A percentile compares a stretch with the other conserved stretches of the same genome.
Conservation (phyloP, 2,329 filamentous ascomycete species). For the Cercospora sp. region DNA sequence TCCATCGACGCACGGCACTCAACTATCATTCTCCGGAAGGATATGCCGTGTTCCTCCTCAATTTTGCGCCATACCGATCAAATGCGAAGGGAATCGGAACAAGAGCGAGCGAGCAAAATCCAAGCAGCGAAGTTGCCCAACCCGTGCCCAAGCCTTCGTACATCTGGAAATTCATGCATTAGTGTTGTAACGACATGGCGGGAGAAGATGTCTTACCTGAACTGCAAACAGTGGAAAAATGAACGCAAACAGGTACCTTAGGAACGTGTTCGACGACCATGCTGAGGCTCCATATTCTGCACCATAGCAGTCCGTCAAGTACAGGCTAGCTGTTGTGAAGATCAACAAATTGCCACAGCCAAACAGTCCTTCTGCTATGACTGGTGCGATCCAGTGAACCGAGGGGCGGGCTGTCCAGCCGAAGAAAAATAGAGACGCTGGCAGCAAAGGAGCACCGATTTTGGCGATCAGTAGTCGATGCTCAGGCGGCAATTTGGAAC, state of each 20-base stretch:
- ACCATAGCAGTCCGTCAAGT: slow-evolving; percentile 26
- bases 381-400: slow-evolving; percentile 41
- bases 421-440: slow-evolving; percentile 40
- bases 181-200: not conserved
- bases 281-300: slow-evolving; percentile 35
- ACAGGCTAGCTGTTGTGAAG: slow-evolving; percentile 29
- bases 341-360: slow-evolving; percentile 41
- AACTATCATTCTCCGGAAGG: not conserved
- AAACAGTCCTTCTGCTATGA: slow-evolving; percentile 45
- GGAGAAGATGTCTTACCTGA: not conserved
- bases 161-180: slow-evolving; percentile 34
- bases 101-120: slow-evolving; percentile 35
- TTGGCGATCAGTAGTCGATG: slow-evolving; percentile 38
- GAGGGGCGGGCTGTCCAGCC: slow-evolving; percentile 34
- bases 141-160: slow-evolving; percentile 42
- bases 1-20: not conserved
- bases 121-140: slow-evolving; percentile 45
- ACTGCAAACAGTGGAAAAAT: slow-evolving; percentile 44
- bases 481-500: slow-evolving; percentile 30
- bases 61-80: slow-evolving; percentile 15
- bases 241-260: slow-evolving; percentile 37
- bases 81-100: slow-evolving; percentile 35
- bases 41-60: slow-evolving; percentile 13
- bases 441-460: slow-evolving; percentile 33
- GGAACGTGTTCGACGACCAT: slow-evolving; percentile 30